Evolutionary conservation across 2,329 filamentous ascomycete species (phyloP).

Genomic region (Cercospora nicotianae): DNA sequence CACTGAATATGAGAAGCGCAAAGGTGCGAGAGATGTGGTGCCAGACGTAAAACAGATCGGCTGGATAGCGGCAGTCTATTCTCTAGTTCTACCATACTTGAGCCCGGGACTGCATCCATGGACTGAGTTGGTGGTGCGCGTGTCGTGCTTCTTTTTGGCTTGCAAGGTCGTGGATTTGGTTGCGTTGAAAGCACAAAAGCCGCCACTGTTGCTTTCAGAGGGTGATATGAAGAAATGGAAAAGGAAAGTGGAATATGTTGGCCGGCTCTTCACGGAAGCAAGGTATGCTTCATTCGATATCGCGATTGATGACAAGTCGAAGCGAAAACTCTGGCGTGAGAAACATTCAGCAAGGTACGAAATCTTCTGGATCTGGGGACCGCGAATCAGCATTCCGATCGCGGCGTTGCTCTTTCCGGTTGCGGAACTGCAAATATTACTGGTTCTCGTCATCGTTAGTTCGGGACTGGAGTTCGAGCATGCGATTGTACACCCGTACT

Average conservation of each 20-base stretch:
- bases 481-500: neutral
- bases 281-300: slow-evolving; percentile 17
- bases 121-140: neutral
- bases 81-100: neutral
- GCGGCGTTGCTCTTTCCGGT: slow-evolving; percentile 6
- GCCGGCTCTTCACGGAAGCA: neutral
- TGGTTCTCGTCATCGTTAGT: slow-evolving; percentile 3
- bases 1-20: slow-evolving; percentile 7
- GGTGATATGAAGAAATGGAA: neutral
- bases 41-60: slow-evolving; percentile 8
- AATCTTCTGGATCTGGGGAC: neutral
- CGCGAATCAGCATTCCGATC: neutral
- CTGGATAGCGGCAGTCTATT: neutral
- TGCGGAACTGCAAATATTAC: slow-evolving; percentile 8
- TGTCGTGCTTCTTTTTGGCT: slow-evolving; percentile 11
- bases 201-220: neutral
- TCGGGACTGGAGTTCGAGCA: slow-evolving; percentile 7
- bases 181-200: neutral
- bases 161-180: slow-evolving; percentile 13
- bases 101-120: neutral
- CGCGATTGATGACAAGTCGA: slow-evolving; percentile 2
- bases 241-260: slow-evolving; percentile 6
- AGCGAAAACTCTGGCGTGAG: neutral
- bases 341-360: neutral
- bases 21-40: slow-evolving; percentile 2